A percentile compares a stretch with the other conserved stretches of the same genome.
These are phyloP conservation scores for Trichomonascaceae sp. DNA, from an alignment of 1,139 yeast genomes.

Conservation along the genomic window DNA sequence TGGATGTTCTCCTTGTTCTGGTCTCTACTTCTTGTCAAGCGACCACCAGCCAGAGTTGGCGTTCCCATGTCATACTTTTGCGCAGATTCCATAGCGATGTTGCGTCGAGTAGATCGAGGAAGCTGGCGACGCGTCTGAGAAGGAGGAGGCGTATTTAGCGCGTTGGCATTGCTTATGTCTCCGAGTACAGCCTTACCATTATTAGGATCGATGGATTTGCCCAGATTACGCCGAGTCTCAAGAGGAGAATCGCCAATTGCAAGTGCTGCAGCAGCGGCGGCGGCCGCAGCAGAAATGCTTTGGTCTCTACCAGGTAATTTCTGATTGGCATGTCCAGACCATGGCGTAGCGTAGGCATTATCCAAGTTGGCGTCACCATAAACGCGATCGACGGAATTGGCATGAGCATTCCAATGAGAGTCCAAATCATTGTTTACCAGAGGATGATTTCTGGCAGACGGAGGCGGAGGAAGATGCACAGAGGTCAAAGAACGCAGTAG, in stretches of 20 bases:
- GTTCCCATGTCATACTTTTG: slow-evolving; percentile 14
- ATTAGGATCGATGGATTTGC: background rate
- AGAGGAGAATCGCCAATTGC: slow-evolving; percentile 7
- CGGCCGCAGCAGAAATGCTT: slow-evolving; percentile 4
- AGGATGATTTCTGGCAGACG: slow-evolving; percentile 27
- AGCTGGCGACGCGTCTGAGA: slow-evolving; percentile 12
- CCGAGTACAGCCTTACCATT: background rate
- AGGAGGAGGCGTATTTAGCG: slow-evolving; percentile 18
- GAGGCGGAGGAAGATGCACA: slow-evolving; percentile 42
- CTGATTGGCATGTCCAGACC: slow-evolving; percentile 4
- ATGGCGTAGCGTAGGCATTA: slow-evolving; percentile 10
- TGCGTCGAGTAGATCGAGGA: background rate
- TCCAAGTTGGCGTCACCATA: slow-evolving; percentile 1
- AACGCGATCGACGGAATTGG: slow-evolving; percentile 3
- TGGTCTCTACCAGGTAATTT: background rate
- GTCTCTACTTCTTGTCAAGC: slow-evolving; percentile 15
- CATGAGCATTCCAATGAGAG: slow-evolving; percentile 7
- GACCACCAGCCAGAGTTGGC: slow-evolving; percentile 19
- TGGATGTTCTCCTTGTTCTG: slow-evolving; percentile 9
- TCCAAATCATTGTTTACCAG: slow-evolving; percentile 1
- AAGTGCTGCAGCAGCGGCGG: slow-evolving; percentile 8
- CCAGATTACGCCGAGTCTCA: slow-evolving; percentile 1
- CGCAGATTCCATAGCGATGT: slow-evolving; percentile 4
- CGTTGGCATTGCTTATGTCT: slow-evolving; percentile 9
- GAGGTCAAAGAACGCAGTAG: slow-evolving; percentile 39